phyloP scores from a whole-genome alignment of 768 basidiomycete genomes.

The Tricholoma hemisulphureum region DNA sequence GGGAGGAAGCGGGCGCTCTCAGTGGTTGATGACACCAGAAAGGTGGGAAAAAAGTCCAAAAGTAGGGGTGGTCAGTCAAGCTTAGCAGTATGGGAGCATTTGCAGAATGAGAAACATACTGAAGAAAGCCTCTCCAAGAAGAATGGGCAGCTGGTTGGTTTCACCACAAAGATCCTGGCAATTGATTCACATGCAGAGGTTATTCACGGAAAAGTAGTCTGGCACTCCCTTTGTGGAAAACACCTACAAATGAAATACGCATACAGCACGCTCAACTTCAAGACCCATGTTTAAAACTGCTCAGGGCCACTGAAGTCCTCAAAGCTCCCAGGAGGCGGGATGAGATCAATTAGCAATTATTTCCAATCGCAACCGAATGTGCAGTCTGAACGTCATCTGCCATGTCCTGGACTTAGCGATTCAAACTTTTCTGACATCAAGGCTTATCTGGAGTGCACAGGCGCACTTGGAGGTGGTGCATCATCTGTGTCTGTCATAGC shows the following conservation, averaged over 20 bases:
- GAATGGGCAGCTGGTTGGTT: background rate
- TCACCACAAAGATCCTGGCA: constrained; percentile 1
- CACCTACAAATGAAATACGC: background rate
- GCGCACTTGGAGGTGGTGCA: background rate
- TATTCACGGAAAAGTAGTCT: constrained; percentile 3
- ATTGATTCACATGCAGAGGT: background rate
- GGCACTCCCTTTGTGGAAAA: background rate
- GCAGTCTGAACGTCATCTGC: background rate
- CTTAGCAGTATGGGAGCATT: background rate
- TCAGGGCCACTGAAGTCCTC: background rate
- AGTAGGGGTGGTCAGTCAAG: background rate
- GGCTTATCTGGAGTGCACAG: background rate
- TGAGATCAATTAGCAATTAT: background rate
- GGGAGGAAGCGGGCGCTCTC: too few species aligned
- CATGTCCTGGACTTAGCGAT: background rate
- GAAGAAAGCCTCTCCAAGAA: background rate
- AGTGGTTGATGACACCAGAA: background rate
- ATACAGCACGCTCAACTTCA: background rate
- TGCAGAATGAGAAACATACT: background rate
- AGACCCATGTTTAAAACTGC: background rate
- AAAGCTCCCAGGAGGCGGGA: background rate
- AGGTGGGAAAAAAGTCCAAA: background rate
- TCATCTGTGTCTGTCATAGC: background rate
- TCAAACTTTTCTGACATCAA: background rate
- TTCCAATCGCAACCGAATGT: background rate